These are phyloP conservation scores for Tulasnella sp. DNA, from an alignment of 768 basidiomycete genomes.

Conservation along the genomic window DNA sequence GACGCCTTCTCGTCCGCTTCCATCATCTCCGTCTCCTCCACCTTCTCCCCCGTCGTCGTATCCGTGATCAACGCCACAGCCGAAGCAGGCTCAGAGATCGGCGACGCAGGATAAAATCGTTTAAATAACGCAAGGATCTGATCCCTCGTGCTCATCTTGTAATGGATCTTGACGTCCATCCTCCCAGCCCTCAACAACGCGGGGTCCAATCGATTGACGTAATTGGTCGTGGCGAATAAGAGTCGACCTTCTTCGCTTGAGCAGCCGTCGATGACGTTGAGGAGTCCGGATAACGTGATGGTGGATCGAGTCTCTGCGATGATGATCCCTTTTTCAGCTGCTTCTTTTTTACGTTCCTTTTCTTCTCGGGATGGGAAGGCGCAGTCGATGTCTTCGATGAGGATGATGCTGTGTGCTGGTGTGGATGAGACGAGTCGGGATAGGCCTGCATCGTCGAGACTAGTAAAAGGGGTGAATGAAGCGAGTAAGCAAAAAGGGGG, in stretches of 20 bases:
- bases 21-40: no score
- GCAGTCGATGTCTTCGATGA: conserved; percentile 53
- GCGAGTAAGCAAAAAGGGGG: background rate
- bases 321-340: conserved; percentile 10
- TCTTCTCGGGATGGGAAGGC: conserved; percentile 43
- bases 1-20: conserved; percentile 5
- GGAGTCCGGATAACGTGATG: conserved; percentile 43
- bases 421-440: conserved; percentile 36
- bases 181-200: conserved; percentile 47
- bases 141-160: conserved; percentile 36
- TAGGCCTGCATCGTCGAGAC: conserved; percentile 41
- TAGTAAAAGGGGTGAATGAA: conserved; percentile 18
- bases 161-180: conserved; percentile 44
- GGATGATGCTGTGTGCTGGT: conserved; percentile 42
- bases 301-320: conserved; percentile 23
- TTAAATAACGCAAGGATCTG: conserved; percentile 41
- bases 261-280: conserved; percentile 51
- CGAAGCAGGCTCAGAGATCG: background rate
- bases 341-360: conserved; percentile 22
- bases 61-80: background rate
- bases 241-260: conserved; percentile 49
- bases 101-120: conserved; percentile 37
- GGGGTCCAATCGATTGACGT: conserved; percentile 41
- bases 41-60: no score
- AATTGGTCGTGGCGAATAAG: conserved; percentile 45